A percentile compares a stretch with the other conserved stretches of the same genome.
Evolutionary conservation across 2,329 filamentous ascomycete genomes (phyloP).

Genomic region (Penicillium sp.): DNA sequence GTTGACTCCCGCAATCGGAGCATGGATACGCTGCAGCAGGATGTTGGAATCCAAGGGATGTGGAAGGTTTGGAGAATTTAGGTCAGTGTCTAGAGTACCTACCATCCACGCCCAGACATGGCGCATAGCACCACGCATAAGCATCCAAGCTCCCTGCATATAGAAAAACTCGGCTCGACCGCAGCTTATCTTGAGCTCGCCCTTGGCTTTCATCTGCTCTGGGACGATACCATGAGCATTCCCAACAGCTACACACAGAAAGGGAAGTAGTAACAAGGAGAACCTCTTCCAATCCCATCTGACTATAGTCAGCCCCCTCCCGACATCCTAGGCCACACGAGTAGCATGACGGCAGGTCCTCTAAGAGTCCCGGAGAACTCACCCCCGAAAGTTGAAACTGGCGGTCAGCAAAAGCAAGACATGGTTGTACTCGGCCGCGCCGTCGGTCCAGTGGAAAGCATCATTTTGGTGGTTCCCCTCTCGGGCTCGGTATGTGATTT

Average conservation of each 20-base stretch:
- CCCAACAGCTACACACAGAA: too few species aligned
- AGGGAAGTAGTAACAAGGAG: background rate
- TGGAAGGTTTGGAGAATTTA: too few species aligned
- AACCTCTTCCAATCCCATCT: background rate
- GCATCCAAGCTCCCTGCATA: conserved; percentile 14
- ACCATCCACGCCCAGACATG: background rate
- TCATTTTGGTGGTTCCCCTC: background rate
- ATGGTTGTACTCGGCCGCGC: conserved; percentile 1
- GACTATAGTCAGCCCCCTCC: background rate
- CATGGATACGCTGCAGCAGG: background rate
- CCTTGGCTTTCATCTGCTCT: background rate
- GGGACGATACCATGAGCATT: background rate
- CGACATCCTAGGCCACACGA: too few species aligned
- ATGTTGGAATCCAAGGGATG: background rate
- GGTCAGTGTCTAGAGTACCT: background rate
- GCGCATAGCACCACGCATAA: background rate
- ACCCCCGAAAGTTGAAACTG: conserved; percentile 9
- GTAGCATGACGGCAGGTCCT: too few species aligned
- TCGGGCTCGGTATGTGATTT: background rate
- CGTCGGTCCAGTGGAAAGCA: conserved; percentile 6
- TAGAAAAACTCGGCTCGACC: conserved; percentile 14
- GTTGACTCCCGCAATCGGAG: background rate
- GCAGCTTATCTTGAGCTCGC: conserved; percentile 16
- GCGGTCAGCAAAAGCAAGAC: conserved; percentile 19
- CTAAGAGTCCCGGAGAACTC: background rate